A percentile compares a stretch with the other conserved stretches of the same genome.
Evolutionary conservation across 2,329 filamentous ascomycete species (phyloP).

Genomic region (Aureobasidium sp.): DNA sequence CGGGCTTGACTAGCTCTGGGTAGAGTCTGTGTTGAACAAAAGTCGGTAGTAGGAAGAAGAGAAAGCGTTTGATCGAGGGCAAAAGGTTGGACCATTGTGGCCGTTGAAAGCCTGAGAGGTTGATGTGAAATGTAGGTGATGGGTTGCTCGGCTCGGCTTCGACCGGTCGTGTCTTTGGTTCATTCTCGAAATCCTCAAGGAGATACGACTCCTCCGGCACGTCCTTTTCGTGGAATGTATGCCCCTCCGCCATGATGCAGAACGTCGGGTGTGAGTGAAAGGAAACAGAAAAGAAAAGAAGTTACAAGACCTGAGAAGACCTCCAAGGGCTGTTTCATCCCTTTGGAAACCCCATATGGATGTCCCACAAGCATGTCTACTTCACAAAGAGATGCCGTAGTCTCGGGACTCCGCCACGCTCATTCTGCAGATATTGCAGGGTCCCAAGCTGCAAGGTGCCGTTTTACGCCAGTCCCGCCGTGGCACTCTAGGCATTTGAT

Average conservation of each 20-base stretch:
- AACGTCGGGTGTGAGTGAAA: background rate
- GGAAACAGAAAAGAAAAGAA: background rate
- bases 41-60: constrained; percentile 9
- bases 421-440: background rate
- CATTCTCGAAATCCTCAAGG: background rate
- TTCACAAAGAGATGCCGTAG: background rate
- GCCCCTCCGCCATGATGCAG: background rate
- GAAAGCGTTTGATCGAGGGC: background rate
- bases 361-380: background rate
- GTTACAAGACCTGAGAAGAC: background rate
- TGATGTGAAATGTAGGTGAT: background rate
- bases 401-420: background rate
- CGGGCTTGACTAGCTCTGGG: background rate
- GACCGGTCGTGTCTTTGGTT: background rate
- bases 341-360: background rate
- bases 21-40: background rate
- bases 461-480: background rate
- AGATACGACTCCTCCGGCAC: constrained; percentile 6
- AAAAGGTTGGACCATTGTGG: background rate
- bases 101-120: background rate
- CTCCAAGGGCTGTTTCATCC: background rate
- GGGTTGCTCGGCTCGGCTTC: background rate
- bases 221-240: constrained; percentile 4
- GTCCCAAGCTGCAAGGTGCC: background rate
- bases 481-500: background rate